phyloP scores from a whole-genome alignment of 2,329 filamentous ascomycete genomes.

The Aspergillus quadricinctus region DNA sequence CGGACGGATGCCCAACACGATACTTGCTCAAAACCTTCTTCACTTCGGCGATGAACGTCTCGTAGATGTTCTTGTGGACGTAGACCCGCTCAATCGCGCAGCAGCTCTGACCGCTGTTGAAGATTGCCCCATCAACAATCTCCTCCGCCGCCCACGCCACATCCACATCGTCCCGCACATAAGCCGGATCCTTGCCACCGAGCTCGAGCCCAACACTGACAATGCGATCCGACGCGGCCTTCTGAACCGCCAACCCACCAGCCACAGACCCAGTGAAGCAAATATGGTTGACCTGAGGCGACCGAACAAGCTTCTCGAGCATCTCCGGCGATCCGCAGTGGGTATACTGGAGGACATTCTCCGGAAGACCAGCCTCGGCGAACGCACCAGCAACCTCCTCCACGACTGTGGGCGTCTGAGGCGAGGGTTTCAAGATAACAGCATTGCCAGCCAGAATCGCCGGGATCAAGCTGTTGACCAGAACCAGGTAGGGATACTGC shows the following conservation, averaged over 20 bases:
- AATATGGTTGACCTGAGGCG: slow-evolving; percentile 71
- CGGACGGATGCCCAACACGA: slow-evolving; percentile 81
- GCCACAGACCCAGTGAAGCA: slow-evolving; percentile 94
- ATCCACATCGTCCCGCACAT: slow-evolving; percentile 81
- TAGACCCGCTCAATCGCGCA: slow-evolving; percentile 91
- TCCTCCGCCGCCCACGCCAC: slow-evolving; percentile 86
- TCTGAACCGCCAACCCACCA: slow-evolving; percentile 79
- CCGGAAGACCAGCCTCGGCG: slow-evolving; percentile 71
- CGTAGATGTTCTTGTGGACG: slow-evolving; percentile 78
- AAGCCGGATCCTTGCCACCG: slow-evolving; percentile 92
- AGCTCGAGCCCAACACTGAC: slow-evolving; percentile 86
- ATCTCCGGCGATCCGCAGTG: slow-evolving; percentile 75
- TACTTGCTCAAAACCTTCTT: slow-evolving; percentile 78
- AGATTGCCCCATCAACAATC: slow-evolving; percentile 92
- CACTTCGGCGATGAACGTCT: slow-evolving; percentile 72
- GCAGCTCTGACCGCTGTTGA: slow-evolving; percentile 98
- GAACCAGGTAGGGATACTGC: slow-evolving; percentile 89
- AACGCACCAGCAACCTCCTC: slow-evolving; percentile 80
- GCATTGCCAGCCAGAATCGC: slow-evolving; percentile 87
- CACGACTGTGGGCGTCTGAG: slow-evolving; percentile 87
- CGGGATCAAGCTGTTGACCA: slow-evolving; percentile 87
- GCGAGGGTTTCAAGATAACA: slow-evolving; percentile 90
- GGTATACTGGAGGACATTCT: slow-evolving; percentile 85
- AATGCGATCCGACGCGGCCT: slow-evolving; percentile 76
- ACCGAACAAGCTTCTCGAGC: slow-evolving; percentile 73